These are phyloP conservation scores for Hymenotorrendiella dingleyae DNA, from an alignment of 2,329 filamentous ascomycete species.

Conservation along the genomic window DNA sequence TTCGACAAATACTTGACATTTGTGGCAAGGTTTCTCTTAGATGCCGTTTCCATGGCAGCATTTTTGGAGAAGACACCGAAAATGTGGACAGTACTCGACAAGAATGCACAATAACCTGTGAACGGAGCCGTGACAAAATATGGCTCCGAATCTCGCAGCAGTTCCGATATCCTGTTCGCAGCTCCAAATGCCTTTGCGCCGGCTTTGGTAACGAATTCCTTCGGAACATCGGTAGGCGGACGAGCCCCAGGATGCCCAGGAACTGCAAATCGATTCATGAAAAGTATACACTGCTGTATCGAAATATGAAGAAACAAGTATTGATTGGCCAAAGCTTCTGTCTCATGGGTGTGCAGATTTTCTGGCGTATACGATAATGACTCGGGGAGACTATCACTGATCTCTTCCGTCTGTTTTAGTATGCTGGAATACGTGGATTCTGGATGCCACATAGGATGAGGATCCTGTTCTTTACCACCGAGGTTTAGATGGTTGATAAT, in stretches of 20 bases:
- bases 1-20: slow-evolving; percentile 88
- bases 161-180: slow-evolving; percentile 77
- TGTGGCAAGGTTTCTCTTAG: slow-evolving; percentile 77
- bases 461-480: slow-evolving; percentile 75
- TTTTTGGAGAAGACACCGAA: slow-evolving; percentile 88
- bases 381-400: slow-evolving; percentile 63
- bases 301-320: slow-evolving; percentile 90
- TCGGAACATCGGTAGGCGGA: slow-evolving; percentile 59
- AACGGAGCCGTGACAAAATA: slow-evolving; percentile 85
- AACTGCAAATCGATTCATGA: slow-evolving; percentile 82
- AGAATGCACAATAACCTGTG: slow-evolving; percentile 89
- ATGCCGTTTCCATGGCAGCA: slow-evolving; percentile 63
- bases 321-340: slow-evolving; percentile 81
- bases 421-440: slow-evolving; percentile 72
- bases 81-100: slow-evolving; percentile 90
- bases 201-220: slow-evolving; percentile 70
- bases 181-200: slow-evolving; percentile 73
- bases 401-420: slow-evolving; percentile 63
- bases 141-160: slow-evolving; percentile 74
- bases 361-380: slow-evolving; percentile 69
- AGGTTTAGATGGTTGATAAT: slow-evolving; percentile 88
- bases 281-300: slow-evolving; percentile 82
- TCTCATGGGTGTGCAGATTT: slow-evolving; percentile 78
- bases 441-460: slow-evolving; percentile 72
- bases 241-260: slow-evolving; percentile 52